Conservation (phyloP, 192 early-diverging fungal species). For the Gorgonomyces haynaldii region DNA sequence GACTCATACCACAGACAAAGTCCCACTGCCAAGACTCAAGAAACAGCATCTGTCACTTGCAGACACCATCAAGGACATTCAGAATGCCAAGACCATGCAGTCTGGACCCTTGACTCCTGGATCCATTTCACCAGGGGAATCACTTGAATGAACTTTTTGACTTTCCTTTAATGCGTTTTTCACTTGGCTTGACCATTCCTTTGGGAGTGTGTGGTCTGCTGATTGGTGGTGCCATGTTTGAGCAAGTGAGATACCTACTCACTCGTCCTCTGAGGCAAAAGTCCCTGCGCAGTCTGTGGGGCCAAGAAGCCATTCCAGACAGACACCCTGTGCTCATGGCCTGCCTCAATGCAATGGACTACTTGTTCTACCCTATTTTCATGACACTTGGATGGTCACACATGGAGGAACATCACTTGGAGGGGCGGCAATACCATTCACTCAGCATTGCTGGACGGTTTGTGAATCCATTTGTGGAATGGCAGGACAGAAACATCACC, state of each 20-base stretch:
- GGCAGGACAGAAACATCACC: constrained; percentile 30
- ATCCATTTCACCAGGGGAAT: no score
- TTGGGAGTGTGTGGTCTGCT: no score
- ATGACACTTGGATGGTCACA: neutral
- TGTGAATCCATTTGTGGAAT: constrained; percentile 53
- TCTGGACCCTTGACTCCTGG: no score
- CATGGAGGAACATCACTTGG: constrained; percentile 3
- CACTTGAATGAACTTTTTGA: no score
- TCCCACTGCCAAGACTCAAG: no score
- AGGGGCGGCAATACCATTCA: constrained; percentile 21
- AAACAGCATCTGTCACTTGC: no score
- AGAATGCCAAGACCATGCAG: no score
- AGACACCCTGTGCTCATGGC: neutral
- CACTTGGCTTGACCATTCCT: no score
- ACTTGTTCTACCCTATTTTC: neutral
- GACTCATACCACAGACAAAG: no score
- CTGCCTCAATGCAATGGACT: neutral
- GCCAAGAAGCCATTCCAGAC: neutral
- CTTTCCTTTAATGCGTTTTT: no score
- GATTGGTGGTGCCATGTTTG: neutral
- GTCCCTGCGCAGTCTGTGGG: neutral
- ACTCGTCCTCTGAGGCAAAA: constrained; percentile 1
- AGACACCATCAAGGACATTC: no score
- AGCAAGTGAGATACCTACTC: constrained; percentile 2
- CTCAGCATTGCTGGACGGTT: constrained; percentile 28